Evolutionary conservation across 805 yeast species (phyloP).

Genomic region (Candida endomychidarum): DNA sequence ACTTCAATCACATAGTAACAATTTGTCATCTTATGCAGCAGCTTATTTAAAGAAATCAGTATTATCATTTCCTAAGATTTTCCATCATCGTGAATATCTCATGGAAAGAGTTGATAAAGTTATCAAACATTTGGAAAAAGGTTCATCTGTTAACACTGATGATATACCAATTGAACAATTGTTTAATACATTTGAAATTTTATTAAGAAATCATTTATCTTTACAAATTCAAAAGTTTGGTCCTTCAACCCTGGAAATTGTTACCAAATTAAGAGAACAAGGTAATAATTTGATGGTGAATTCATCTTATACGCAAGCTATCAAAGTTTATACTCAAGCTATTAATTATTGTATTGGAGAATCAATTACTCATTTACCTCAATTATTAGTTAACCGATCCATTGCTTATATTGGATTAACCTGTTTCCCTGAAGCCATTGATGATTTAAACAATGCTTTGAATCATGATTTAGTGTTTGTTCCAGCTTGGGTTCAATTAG

Average conservation of each 20-base stretch:
- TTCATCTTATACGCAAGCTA: constrained; percentile 39
- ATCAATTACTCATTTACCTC: constrained; percentile 24
- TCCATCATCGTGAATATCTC: constrained; percentile 11
- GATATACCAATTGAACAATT: constrained; percentile 11
- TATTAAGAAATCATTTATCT: constrained; percentile 12
- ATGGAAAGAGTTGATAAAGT: constrained; percentile 14
- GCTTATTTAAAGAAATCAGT: constrained; percentile 11
- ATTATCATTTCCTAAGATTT: constrained; percentile 8
- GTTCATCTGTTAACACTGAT: constrained; percentile 1
- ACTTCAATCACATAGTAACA: not conserved
- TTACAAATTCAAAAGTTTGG: constrained; percentile 3
- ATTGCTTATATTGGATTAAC: constrained; percentile 42
- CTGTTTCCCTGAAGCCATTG: constrained; percentile 39
- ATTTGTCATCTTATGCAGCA: constrained; percentile 13
- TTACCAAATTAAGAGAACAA: constrained; percentile 30
- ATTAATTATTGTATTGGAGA: constrained; percentile 22
- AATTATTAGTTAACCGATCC: constrained; percentile 38
- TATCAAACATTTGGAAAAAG: constrained; percentile 12
- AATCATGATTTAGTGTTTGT: constrained; percentile 31
- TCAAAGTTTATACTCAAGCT: constrained; percentile 38
- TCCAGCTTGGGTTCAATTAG: constrained; percentile 46
- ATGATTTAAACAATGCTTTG: constrained; percentile 35
- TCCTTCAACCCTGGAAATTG: not conserved
- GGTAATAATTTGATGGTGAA: constrained; percentile 41
- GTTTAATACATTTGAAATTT: constrained; percentile 12